phyloP scores from a whole-genome alignment of 176 grass and related monocot species.

The Stipa capillata region DNA sequence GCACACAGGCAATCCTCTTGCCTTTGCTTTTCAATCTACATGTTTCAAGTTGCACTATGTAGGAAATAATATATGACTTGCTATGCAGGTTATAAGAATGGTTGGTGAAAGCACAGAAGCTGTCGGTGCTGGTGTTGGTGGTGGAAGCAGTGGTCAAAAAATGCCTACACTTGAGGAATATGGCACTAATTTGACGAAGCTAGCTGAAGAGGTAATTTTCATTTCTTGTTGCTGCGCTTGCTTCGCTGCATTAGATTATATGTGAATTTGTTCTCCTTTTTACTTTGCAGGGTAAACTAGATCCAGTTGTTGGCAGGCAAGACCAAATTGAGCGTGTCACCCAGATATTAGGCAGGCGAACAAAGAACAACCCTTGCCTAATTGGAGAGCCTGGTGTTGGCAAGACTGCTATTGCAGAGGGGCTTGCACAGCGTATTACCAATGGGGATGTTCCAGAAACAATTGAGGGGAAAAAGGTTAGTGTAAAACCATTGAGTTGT shows the following conservation, averaged over 20 bases:
- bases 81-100: conserved; percentile 90
- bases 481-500: background rate
- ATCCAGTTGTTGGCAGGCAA: conserved; percentile 84
- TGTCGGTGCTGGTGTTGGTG: conserved; percentile 86
- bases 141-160: conserved; percentile 87
- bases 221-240: background rate
- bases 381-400: conserved; percentile 98
- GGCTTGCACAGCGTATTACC: conserved; percentile 82
- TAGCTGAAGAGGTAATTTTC: conserved; percentile 82
- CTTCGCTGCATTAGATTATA: background rate
- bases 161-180: conserved; percentile 99
- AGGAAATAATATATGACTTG: background rate
- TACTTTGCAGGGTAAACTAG: conserved; percentile 91
- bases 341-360: conserved; percentile 90
- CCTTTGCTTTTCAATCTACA: background rate
- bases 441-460: conserved; percentile 97
- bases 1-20: conserved; percentile 60
- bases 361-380: conserved; percentile 97
- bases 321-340: conserved; percentile 92
- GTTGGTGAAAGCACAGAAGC: conserved; percentile 96
- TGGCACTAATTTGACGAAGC: conserved; percentile 96
- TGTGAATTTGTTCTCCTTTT: conserved; percentile 17
- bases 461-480: conserved; percentile 98
- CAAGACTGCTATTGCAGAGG: conserved; percentile 95
- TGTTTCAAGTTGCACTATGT: background rate